Percentiles rank a stretch among this genome's conserved stretches.
phyloP scores from a whole-genome alignment of 176 grass and related monocot genomes.

The bread wheat (Triticum aestivum) region IWGSC_CS_RefSeq_v2.1 NC_057810.1:212591935-212592434 shows the following conservation, averaged over 20 bases:
- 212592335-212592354: background rate
- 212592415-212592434: constrained; percentile 99
- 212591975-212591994: background rate
- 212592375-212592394: constrained; percentile 92
- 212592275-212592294: constrained; percentile 4
- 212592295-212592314: constrained; percentile 9
- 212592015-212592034: background rate
- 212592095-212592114: background rate
- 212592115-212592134: background rate
- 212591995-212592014: background rate
- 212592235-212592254: constrained; percentile 68
- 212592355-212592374: constrained; percentile 91
- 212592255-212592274: constrained; percentile 5
- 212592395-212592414: constrained; percentile 93
- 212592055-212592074: background rate
- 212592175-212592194: constrained; percentile 92
- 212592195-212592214: constrained; percentile 78
- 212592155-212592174: constrained; percentile 93
- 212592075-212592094: background rate
- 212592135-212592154: background rate
- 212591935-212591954: background rate
- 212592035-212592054: background rate
- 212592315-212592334: background rate
- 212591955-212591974: background rate
- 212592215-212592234: constrained; percentile 93